Evolutionary conservation across 2,329 filamentous ascomycete genomes (phyloP).

Genomic region (Acrocalymma vagum): DNA sequence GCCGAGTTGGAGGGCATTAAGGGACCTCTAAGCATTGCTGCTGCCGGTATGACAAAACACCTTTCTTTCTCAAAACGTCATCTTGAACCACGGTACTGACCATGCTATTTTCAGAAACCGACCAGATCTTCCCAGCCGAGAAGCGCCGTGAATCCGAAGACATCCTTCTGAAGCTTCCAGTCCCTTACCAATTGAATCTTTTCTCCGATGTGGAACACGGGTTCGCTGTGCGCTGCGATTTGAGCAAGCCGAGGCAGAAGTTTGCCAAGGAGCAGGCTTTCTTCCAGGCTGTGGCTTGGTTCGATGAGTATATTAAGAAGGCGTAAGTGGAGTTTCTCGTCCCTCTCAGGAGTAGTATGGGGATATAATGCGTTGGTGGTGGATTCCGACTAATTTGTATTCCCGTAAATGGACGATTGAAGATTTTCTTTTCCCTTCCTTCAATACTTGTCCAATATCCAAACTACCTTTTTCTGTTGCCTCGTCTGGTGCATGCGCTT

Average conservation of each 20-base stretch:
- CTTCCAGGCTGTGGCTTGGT: conserved; percentile 79
- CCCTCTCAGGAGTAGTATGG: no score
- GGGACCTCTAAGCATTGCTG: conserved; percentile 68
- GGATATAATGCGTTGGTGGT: no score
- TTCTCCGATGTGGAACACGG: conserved; percentile 77
- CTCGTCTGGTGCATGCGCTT: no score
- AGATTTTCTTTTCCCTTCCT: no score
- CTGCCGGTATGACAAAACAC: conserved; percentile 58
- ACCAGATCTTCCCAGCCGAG: conserved; percentile 65
- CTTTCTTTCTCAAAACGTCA: neutral
- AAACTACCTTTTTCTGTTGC: no score
- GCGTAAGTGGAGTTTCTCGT: no score
- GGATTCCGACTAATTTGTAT: no score
- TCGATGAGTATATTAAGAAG: conserved; percentile 67
- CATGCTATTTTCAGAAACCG: conserved; percentile 57
- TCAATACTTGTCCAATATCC: no score
- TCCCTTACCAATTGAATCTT: conserved; percentile 79
- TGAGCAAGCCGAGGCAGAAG: conserved; percentile 63
- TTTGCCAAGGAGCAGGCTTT: conserved; percentile 86
- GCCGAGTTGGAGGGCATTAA: conserved; percentile 67
- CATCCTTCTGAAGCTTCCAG: conserved; percentile 61
- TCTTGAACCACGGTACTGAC: neutral
- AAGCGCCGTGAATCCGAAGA: conserved; percentile 67
- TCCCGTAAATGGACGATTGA: no score
- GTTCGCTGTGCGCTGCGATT: conserved; percentile 75